Conservation (phyloP, 257 asterid genomes). For the Cynanchum wilfordii region DNA sequence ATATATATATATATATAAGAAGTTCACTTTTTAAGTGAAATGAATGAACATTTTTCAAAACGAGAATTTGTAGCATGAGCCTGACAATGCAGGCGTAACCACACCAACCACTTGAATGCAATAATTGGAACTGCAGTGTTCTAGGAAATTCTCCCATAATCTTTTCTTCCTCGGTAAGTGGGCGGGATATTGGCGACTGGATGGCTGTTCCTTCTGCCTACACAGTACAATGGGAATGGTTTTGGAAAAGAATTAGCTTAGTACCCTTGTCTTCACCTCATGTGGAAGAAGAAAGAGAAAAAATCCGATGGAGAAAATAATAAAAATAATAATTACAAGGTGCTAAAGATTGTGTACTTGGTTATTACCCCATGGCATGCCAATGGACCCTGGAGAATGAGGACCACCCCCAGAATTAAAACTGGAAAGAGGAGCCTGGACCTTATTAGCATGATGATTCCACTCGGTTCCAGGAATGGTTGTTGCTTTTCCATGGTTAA, state of each 20-base stretch:
- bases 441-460: constrained; percentile 39
- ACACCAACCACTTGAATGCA: constrained; percentile 5
- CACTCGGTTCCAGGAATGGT: constrained; percentile 50
- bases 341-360: neutral
- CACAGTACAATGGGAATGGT: constrained; percentile 20
- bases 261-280: neutral
- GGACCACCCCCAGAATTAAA: constrained; percentile 37
- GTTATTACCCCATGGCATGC: constrained; percentile 44
- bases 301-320: neutral
- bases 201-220: constrained; percentile 72
- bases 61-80: constrained; percentile 5
- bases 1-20: neutral
- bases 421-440: constrained; percentile 40
- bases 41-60: constrained; percentile 7
- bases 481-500: constrained; percentile 57
- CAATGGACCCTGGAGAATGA: constrained; percentile 43
- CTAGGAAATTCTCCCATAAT: constrained; percentile 57
- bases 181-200: constrained; percentile 53
- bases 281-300: too few relatives aligned
- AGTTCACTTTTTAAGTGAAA: constrained; percentile 2
- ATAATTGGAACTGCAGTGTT: constrained; percentile 13
- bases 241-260: neutral
- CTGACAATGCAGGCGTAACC: constrained; percentile 5
- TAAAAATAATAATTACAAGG: neutral
- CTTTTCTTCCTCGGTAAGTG: constrained; percentile 57